Evolutionary conservation across 306 rosid genomes (phyloP).

Genomic region (Rosa chinensis): DNA sequence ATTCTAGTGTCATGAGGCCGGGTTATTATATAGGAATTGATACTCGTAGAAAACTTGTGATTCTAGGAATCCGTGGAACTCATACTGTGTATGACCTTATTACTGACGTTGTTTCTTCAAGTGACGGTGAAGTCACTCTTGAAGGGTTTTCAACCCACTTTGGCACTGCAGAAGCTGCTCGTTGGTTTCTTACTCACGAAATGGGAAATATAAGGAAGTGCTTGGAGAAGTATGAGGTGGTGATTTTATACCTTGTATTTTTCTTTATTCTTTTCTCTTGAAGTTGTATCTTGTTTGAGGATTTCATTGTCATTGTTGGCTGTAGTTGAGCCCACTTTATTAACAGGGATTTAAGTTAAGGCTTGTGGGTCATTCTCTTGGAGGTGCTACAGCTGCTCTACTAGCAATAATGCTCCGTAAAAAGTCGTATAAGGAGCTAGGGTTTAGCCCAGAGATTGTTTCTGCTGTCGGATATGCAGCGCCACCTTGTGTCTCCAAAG

Average conservation of each 20-base stretch:
- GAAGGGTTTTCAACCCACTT: slow-evolving; percentile 94
- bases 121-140: slow-evolving; percentile 67
- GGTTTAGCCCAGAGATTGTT: slow-evolving; percentile 85
- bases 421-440: slow-evolving; percentile 77
- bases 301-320: slow-evolving; percentile 18
- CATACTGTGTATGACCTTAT: slow-evolving; percentile 87
- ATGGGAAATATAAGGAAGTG: slow-evolving; percentile 59
- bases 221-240: slow-evolving; percentile 81
- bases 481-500: slow-evolving; percentile 87
- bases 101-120: slow-evolving; percentile 77
- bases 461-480: slow-evolving; percentile 82
- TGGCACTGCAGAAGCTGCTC: slow-evolving; percentile 89
- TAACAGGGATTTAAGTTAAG: slow-evolving; percentile 93
- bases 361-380: slow-evolving; percentile 97
- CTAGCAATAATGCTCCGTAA: slow-evolving; percentile 82
- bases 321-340: slow-evolving; percentile 47
- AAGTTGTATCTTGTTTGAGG: slow-evolving; percentile 6
- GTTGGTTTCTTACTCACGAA: slow-evolving; percentile 89
- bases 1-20: slow-evolving; percentile 89
- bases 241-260: slow-evolving; percentile 19
- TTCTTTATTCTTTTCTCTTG: neutral
- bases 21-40: slow-evolving; percentile 87
- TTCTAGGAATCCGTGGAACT: slow-evolving; percentile 90
- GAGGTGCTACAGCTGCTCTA: slow-evolving; percentile 91
- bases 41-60: slow-evolving; percentile 70